Evolutionary conservation across 148 eudicot genomes (phyloP).

Genomic region (Chenopodium quinoa): DNA sequence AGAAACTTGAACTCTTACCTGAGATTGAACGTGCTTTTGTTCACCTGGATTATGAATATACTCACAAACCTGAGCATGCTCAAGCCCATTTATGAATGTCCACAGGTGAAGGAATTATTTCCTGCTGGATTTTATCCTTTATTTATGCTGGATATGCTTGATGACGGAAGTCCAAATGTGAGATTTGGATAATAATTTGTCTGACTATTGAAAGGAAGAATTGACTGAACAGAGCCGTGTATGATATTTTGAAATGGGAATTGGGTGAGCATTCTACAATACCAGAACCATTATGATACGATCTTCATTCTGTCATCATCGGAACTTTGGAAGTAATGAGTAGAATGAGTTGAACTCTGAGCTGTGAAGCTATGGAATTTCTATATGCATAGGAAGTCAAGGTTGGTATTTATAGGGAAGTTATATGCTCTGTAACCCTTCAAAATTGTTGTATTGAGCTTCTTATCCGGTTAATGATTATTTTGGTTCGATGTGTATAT

Average conservation of each 20-base stretch:
- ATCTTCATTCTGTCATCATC: too few relatives aligned
- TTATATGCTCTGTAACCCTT: neutral
- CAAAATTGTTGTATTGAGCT: neutral
- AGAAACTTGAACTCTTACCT: slow-evolving; percentile 69
- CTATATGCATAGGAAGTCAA: neutral
- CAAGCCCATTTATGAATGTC: slow-evolving; percentile 36
- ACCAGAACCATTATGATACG: too few relatives aligned
- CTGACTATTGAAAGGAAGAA: neutral
- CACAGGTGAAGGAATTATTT: too few relatives aligned
- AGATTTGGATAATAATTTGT: neutral
- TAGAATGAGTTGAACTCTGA: neutral
- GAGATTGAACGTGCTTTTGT: slow-evolving; percentile 82
- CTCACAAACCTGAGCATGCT: slow-evolving; percentile 76
- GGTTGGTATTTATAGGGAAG: neutral
- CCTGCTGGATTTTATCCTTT: neutral
- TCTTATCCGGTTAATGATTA: neutral
- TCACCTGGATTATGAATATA: slow-evolving; percentile 69
- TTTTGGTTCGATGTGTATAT: neutral
- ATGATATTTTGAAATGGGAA: neutral
- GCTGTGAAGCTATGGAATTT: neutral
- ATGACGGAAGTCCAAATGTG: neutral
- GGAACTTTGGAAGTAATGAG: neutral
- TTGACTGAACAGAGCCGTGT: neutral
- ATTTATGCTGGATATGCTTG: neutral
- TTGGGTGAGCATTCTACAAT: neutral